Evolutionary conservation across 805 yeast genomes (phyloP), one percentile per base, ranked within the genome.

Genomic region (Grigorovia yakushimaensis): DNA sequence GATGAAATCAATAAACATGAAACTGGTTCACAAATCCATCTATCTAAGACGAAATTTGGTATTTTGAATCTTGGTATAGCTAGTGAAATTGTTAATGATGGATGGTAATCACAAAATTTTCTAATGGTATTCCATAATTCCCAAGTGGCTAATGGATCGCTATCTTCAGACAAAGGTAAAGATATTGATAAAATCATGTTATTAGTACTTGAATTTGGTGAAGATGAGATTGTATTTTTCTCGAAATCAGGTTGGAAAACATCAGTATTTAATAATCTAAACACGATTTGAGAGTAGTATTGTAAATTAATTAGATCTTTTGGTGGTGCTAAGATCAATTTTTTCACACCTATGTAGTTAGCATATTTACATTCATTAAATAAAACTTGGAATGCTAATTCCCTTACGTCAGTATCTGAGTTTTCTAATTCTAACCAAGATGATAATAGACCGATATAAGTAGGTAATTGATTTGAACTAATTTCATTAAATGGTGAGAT

Each of bases 1-100:
- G 78, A 72, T 0, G 85, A 76, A 3, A 82, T 56, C 40, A 82
- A 59, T 18, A 81, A 65, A 58, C 78, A 74, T 5, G 76, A 69
- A 1, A 83, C 74, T 0, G 88, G 88, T 60, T 83, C 89, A 22
- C 82, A 69, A 47, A 77, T 61, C 89, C 89, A 83, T 47, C 88
- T 65, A 21, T 75, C 70, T 3, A 78, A 55, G 2, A 81, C 77
- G 46, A 60, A 58, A 3, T 66, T 65, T 1, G 83, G 82, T 1
- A 77, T 73, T 44, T 69, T 69, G 36, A 71, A 70, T 48, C 79
- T 79, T 30, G 95, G 89, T 20, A 88, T 73, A 36, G 82, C 93
- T 35, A 84, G 68, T 4, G 87, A 85, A 46, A 88, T 79, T n/a
- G 86, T 79, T 45, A 83, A 63, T 20, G 77, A 73, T 2, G 63